phyloP scores from a whole-genome alignment of 345 rosid genomes.

The Laguncularia racemosa region DNA sequence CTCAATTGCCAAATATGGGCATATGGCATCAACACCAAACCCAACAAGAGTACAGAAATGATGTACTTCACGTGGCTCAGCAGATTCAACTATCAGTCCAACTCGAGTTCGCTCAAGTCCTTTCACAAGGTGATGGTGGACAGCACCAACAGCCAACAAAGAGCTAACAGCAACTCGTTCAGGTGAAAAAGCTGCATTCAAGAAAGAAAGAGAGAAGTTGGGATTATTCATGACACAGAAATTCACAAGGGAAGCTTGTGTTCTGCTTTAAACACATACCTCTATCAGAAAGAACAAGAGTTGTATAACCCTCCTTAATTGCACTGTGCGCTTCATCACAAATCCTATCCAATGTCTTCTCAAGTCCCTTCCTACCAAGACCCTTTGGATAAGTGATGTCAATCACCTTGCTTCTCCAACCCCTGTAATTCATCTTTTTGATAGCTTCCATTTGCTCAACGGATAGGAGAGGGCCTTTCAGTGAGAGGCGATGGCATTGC shows the following conservation, averaged over 20 bases:
- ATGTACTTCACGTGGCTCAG: slow-evolving; percentile 99
- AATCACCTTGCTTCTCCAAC: slow-evolving; percentile 83
- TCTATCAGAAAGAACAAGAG: slow-evolving; percentile 93
- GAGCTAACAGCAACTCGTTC: slow-evolving; percentile 89
- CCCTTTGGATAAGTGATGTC: slow-evolving; percentile 83
- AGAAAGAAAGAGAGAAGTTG: slow-evolving; percentile 1
- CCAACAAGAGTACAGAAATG: slow-evolving; percentile 98
- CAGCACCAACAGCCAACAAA: slow-evolving; percentile 97
- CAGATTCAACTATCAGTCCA: slow-evolving; percentile 92
- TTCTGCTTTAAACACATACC: slow-evolving; percentile 34
- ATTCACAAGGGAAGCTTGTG: not conserved
- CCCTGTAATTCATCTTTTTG: slow-evolving; percentile 85
- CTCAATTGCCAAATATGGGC: slow-evolving; percentile 89
- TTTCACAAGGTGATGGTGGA: slow-evolving; percentile 91
- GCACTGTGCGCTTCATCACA: slow-evolving; percentile 86
- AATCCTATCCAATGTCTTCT: slow-evolving; percentile 80
- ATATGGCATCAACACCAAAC: slow-evolving; percentile 95
- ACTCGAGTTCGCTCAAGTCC: slow-evolving; percentile 84
- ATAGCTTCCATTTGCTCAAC: slow-evolving; percentile 77
- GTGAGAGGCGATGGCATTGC: slow-evolving; percentile 92
- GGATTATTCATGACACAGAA: not conserved
- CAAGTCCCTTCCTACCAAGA: slow-evolving; percentile 82
- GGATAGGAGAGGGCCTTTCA: slow-evolving; percentile 79
- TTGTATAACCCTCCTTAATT: slow-evolving; percentile 74
- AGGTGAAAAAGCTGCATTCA: slow-evolving; percentile 62